Evolutionary conservation across 2,329 filamentous ascomycete genomes (phyloP).

Genomic region (Juglanconis juglandina): DNA sequence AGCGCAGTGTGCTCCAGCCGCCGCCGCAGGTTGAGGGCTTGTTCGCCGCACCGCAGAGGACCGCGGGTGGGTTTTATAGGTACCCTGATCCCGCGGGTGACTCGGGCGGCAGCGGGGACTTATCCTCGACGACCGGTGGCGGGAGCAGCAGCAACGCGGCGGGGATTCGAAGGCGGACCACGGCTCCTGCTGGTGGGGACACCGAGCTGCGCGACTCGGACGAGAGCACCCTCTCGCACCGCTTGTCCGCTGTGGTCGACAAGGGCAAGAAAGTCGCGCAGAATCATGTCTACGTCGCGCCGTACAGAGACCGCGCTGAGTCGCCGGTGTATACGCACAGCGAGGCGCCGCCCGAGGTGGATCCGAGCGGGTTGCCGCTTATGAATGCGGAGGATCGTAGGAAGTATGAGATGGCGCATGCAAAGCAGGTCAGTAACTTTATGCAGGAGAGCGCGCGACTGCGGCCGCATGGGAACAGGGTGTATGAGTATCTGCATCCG

Average conservation of each 20-base stretch:
- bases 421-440: conserved; percentile 41
- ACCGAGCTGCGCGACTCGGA: conserved; percentile 46
- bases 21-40: conserved; percentile 72
- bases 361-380: conserved; percentile 46
- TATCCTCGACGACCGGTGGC: conserved; percentile 16
- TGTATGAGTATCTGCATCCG: not conserved
- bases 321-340: conserved; percentile 62
- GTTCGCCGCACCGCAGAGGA: conserved; percentile 68
- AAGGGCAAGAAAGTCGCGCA: not conserved
- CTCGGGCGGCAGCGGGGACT: conserved; percentile 54
- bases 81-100: conserved; percentile 55
- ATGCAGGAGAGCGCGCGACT: conserved; percentile 32
- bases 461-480: conserved; percentile 26
- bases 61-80: conserved; percentile 66
- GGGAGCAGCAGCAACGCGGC: not conserved
- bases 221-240: conserved; percentile 60
- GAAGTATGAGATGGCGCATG: conserved; percentile 69
- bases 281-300: not conserved
- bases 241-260: conserved; percentile 46
- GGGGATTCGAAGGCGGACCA: conserved; percentile 18
- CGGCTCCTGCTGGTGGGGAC: conserved; percentile 18
- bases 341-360: conserved; percentile 45
- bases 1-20: conserved; percentile 64
- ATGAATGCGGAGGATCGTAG: conserved; percentile 74
- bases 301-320: conserved; percentile 5